Conservation (phyloP, 129 eudicot species). For the Apium graveolens region DNA sequence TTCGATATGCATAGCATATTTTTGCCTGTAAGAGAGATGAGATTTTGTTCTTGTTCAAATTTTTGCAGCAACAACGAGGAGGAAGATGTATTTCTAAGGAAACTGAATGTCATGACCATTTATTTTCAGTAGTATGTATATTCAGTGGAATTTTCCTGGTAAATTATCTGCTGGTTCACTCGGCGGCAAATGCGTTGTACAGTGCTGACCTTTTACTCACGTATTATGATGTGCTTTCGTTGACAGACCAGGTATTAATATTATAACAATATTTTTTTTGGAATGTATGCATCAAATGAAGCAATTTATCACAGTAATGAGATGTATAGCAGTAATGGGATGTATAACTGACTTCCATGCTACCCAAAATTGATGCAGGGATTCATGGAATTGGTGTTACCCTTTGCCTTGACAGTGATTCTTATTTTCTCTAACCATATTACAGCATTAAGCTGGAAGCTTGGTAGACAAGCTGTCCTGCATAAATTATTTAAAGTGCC, state of each 20-base stretch:
- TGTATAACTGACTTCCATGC: not conserved
- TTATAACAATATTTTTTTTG: not conserved
- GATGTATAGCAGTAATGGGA: not conserved
- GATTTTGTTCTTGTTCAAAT: slow-evolving; percentile 6
- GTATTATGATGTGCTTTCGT: slow-evolving; percentile 70
- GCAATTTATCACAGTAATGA: not conserved
- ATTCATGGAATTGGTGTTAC: slow-evolving; percentile 45
- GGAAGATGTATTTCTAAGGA: slow-evolving; percentile 39
- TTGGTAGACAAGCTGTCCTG: slow-evolving; percentile 50
- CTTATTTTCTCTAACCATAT: slow-evolving; percentile 64
- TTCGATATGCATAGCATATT: not conserved
- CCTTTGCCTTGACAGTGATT: slow-evolving; percentile 49
- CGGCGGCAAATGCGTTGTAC: slow-evolving; percentile 78
- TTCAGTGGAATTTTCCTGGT: slow-evolving; percentile 77
- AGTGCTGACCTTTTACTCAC: slow-evolving; percentile 64
- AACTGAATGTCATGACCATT: slow-evolving; percentile 54
- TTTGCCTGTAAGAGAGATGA: not conserved
- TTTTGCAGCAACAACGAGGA: slow-evolving; percentile 53
- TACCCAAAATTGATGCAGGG: slow-evolving; percentile 40
- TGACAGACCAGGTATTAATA: slow-evolving; percentile 67
- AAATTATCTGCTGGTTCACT: slow-evolving; percentile 63
- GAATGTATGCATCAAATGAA: not conserved
- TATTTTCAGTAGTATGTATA: slow-evolving; percentile 47
- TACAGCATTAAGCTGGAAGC: slow-evolving; percentile 60
- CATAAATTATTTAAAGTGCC: slow-evolving; percentile 52